A percentile compares a stretch with the other conserved stretches of the same genome.
Evolutionary conservation across 176 grass and related monocot species (phyloP).

Genomic region (Carex littledalei): DNA sequence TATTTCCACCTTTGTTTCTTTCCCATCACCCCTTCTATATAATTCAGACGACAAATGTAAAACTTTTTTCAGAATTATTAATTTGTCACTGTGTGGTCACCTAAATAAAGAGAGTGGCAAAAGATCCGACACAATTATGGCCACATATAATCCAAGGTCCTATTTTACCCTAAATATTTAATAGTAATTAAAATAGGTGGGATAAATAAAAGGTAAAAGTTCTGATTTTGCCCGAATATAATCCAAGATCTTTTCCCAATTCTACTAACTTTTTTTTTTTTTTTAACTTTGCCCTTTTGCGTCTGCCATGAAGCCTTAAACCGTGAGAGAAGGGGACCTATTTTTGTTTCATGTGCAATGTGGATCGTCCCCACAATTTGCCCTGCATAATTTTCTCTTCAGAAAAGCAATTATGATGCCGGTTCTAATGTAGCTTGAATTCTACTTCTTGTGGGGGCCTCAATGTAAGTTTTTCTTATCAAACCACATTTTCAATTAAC

Average conservation of each 20-base stretch:
- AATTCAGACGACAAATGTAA: too few species aligned
- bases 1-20: too few species aligned
- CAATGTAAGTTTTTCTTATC: neutral
- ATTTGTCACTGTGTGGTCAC: too few species aligned
- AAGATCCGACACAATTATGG: neutral
- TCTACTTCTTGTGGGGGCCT: conserved; percentile 11
- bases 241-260: neutral
- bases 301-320: neutral
- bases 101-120: too few species aligned
- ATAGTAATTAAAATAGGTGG: neutral
- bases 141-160: neutral
- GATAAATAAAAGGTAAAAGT: neutral
- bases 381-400: neutral
- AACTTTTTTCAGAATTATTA: too few species aligned
- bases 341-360: conserved; percentile 19
- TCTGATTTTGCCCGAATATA: neutral
- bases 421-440: neutral
- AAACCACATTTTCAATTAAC: too few species aligned
- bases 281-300: neutral
- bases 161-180: neutral
- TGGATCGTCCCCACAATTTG: neutral
- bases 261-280: neutral
- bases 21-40: too few species aligned
- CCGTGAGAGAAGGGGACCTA: neutral
- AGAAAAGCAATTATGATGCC: conserved; percentile 8